Percentiles rank a stretch among this genome's conserved stretches.
Evolutionary conservation across 2,329 filamentous ascomycete species (phyloP).

Genomic region (Penicillium verrucosum): DNA sequence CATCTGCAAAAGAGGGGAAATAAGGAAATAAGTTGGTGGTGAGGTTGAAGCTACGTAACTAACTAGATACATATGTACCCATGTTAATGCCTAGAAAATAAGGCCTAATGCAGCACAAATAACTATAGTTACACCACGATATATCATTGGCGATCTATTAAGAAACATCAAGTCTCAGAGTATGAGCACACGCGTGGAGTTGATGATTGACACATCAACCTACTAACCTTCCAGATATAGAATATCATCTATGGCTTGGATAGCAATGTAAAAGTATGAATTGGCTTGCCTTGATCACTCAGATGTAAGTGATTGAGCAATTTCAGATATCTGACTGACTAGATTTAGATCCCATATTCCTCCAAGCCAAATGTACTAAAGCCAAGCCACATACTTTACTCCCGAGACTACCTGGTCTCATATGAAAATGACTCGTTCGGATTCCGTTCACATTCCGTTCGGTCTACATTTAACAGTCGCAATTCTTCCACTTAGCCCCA

Average conservation of each 20-base stretch:
- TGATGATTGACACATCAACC: neutral
- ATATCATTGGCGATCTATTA: neutral
- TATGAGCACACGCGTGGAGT: too few relatives aligned
- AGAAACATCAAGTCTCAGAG: too few relatives aligned
- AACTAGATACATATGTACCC: neutral
- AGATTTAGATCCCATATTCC: neutral
- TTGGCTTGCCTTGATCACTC: neutral
- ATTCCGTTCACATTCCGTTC: neutral
- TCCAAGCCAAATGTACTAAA: neutral
- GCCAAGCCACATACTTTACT: neutral
- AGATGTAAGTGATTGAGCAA: neutral
- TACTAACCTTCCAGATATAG: neutral
- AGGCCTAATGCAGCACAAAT: neutral
- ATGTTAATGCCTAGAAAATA: neutral
- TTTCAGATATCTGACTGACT: neutral
- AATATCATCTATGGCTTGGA: neutral
- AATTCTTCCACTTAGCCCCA: neutral
- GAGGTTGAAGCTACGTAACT: neutral
- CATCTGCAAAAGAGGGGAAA: neutral
- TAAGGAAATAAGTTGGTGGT: neutral
- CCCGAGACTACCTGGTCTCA: neutral
- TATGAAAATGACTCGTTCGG: neutral
- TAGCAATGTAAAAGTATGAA: neutral
- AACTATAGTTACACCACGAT: neutral
- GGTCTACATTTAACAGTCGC: neutral